phyloP scores from a whole-genome alignment of 352 stramenopile genomes.

The Phytophthora podocarpi region DNA sequence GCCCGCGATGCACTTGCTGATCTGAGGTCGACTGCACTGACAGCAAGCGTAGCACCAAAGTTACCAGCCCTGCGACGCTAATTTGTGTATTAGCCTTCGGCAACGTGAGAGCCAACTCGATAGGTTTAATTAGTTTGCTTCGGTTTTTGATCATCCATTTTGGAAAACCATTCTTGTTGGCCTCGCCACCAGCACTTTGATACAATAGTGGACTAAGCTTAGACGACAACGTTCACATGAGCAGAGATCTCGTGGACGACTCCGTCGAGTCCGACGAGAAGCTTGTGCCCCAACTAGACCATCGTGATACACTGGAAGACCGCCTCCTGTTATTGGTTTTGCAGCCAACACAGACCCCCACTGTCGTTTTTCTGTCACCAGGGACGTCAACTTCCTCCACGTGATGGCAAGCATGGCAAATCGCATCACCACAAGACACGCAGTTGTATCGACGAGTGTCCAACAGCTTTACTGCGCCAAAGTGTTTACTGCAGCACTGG shows the following conservation, averaged over 20 bases:
- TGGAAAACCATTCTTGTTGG: too few relatives aligned
- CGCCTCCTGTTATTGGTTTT: conserved; percentile 19
- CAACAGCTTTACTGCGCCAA: conserved; percentile 32
- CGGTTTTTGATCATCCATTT: too few relatives aligned
- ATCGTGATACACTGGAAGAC: conserved; percentile 11
- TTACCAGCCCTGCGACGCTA: too few relatives aligned
- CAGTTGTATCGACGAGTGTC: conserved; percentile 52
- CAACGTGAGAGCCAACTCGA: too few relatives aligned
- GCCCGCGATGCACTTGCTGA: too few relatives aligned
- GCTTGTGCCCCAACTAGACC: conserved; percentile 26
- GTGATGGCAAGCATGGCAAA: conserved; percentile 50
- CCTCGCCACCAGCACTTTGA: too few relatives aligned
- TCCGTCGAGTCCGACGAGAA: conserved; percentile 26
- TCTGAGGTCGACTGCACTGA: too few relatives aligned
- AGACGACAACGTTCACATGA: conserved; percentile 1
- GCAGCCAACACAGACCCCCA: conserved; percentile 40
- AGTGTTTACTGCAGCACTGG: conserved; percentile 50
- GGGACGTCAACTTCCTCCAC: conserved; percentile 43
- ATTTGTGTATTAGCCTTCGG: too few relatives aligned
- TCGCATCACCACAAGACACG: conserved; percentile 50
- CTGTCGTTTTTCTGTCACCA: conserved; percentile 23
- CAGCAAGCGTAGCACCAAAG: too few relatives aligned
- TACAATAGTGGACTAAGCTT: conserved; percentile 8
- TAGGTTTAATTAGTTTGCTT: too few relatives aligned
- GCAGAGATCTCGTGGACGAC: conserved; percentile 18